Conservation (phyloP, 2,329 filamentous ascomycete genomes). For the Alternaria arbusti region DNA sequence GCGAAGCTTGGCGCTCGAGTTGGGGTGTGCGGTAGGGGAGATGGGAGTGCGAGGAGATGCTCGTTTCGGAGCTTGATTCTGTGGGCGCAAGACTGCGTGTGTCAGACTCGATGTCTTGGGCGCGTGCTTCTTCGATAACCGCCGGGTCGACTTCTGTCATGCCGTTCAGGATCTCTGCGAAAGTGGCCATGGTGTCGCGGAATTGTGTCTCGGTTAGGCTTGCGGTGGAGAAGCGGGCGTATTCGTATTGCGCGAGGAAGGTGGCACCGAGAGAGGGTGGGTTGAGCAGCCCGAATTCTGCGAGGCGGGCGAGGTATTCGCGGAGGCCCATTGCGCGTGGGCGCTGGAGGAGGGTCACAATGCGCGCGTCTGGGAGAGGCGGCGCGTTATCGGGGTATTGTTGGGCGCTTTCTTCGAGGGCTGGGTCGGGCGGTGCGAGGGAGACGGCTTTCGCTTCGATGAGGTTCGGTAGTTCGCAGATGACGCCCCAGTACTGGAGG, state of each 20-base stretch:
- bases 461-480: constrained; percentile 83
- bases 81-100: constrained; percentile 44
- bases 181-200: constrained; percentile 79
- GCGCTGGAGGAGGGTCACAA: constrained; percentile 74
- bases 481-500: constrained; percentile 81
- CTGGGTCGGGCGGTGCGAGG: constrained; percentile 69
- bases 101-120: constrained; percentile 34
- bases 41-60: constrained; percentile 30
- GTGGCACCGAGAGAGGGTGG: constrained; percentile 56
- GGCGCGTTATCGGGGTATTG: constrained; percentile 35
- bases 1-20: constrained; percentile 27
- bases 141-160: constrained; percentile 71
- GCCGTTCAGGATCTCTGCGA: constrained; percentile 77
- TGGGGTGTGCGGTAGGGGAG: constrained; percentile 38
- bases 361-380: constrained; percentile 65
- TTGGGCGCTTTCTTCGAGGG: constrained; percentile 34
- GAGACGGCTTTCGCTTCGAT: constrained; percentile 94
- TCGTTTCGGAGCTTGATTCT: constrained; percentile 24
- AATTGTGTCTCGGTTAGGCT: constrained; percentile 75
- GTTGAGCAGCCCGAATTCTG: constrained; percentile 68
- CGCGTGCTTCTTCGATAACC: constrained; percentile 56
- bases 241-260: constrained; percentile 82
- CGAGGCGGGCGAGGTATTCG: constrained; percentile 77
- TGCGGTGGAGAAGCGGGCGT: constrained; percentile 78
- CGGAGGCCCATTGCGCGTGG: constrained; percentile 75